Evolutionary conservation across 768 basidiomycete genomes (phyloP).

Genomic region (Rhodotorula babjevae): DNA sequence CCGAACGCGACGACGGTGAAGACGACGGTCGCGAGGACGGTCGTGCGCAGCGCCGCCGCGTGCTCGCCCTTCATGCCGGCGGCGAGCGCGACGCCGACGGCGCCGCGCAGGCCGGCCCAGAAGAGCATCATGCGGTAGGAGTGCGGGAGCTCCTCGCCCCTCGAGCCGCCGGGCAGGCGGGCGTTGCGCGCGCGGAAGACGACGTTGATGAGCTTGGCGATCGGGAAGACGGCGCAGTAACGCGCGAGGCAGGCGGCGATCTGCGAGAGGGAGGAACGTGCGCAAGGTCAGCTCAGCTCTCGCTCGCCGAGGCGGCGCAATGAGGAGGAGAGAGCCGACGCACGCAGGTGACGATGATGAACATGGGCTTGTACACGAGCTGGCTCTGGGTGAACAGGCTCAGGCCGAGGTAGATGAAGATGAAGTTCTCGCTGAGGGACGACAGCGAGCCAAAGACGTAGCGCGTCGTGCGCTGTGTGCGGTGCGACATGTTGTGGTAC

Average conservation of each 20-base stretch:
- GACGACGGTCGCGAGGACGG: slow-evolving; percentile 91
- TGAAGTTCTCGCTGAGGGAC: slow-evolving; percentile 95
- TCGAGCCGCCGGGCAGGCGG: too few relatives aligned
- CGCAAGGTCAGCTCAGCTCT: background rate
- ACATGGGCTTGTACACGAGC: slow-evolving; percentile 82
- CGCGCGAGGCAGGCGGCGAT: slow-evolving; percentile 88
- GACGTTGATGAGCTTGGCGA: slow-evolving; percentile 90
- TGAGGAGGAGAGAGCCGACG: slow-evolving; percentile 32
- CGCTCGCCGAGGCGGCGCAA: too few relatives aligned
- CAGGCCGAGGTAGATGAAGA: slow-evolving; percentile 97
- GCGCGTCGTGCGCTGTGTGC: slow-evolving; percentile 88
- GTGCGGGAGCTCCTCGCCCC: slow-evolving; percentile 84
- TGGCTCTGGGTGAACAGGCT: slow-evolving; percentile 85
- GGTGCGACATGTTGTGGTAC: slow-evolving; percentile 97
- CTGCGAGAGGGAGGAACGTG: slow-evolving; percentile 42
- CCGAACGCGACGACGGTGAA: slow-evolving; percentile 91
- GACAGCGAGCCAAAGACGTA: slow-evolving; percentile 94
- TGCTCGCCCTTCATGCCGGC: slow-evolving; percentile 89
- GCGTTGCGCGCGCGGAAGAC: slow-evolving; percentile 65
- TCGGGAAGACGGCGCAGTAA: slow-evolving; percentile 90
- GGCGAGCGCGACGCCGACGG: slow-evolving; percentile 94
- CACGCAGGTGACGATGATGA: slow-evolving; percentile 81
- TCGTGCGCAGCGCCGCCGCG: slow-evolving; percentile 82
- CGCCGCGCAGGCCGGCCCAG: slow-evolving; percentile 95
- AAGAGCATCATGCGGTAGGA: slow-evolving; percentile 99